These are phyloP conservation scores for Thielaviopsis musarum DNA, from an alignment of 2,329 filamentous ascomycete species.

Conservation along the genomic window DNA sequence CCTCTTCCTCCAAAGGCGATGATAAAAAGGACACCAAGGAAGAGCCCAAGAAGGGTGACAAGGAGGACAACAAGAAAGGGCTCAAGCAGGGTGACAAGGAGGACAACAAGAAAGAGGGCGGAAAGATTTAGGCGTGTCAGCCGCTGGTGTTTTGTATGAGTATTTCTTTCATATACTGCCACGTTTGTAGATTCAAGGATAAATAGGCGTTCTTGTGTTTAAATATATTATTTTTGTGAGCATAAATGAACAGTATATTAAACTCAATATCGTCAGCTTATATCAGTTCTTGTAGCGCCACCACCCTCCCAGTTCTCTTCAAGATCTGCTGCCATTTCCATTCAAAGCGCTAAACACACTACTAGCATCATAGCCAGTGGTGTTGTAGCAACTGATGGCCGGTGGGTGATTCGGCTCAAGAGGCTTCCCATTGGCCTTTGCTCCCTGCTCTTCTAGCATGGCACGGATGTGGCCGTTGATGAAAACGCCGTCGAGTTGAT, in stretches of 20 bases:
- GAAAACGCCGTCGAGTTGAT: conserved; percentile 40
- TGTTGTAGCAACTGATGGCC: conserved; percentile 8
- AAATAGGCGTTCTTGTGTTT: background rate
- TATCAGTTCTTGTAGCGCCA: conserved; percentile 33
- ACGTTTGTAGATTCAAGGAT: background rate
- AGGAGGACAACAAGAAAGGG: background rate
- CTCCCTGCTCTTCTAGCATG: conserved; percentile 28
- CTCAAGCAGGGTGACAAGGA: background rate
- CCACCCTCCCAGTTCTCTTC: conserved; percentile 22
- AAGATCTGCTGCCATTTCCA: background rate
- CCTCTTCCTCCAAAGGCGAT: background rate
- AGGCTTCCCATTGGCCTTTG: conserved; percentile 2
- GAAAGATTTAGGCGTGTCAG: background rate
- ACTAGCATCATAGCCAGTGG: background rate
- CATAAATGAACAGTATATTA: background rate
- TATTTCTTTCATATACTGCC: background rate
- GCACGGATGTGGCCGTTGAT: conserved; percentile 44
- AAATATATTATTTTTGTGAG: background rate
- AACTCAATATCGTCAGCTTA: too few species aligned
- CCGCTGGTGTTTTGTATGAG: background rate
- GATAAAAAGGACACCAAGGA: background rate
- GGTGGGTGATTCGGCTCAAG: conserved; percentile 22
- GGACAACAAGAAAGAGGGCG: background rate
- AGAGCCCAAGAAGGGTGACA: background rate
- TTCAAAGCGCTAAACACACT: conserved; percentile 10